A percentile compares a stretch with the other conserved stretches of the same genome.
phyloP scores from a whole-genome alignment of 208 protist genomes.

The Acanthamoeba sp. region DNA sequence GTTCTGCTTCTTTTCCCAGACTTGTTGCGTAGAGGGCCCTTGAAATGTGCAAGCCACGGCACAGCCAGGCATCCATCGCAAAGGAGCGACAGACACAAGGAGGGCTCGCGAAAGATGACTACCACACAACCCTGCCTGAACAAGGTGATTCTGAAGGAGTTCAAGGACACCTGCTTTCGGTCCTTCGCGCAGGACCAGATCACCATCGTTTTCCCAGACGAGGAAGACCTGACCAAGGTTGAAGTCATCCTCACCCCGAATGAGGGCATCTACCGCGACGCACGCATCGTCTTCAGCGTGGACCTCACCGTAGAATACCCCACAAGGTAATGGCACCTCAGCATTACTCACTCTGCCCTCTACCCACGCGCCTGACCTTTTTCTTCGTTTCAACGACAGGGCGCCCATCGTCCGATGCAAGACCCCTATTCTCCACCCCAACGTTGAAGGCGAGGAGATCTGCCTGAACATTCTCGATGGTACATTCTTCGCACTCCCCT shows the following conservation, averaged over 20 bases:
- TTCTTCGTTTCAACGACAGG: too few relatives aligned
- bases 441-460: slow-evolving; percentile 26
- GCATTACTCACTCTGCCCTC: background rate
- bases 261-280: slow-evolving; percentile 34
- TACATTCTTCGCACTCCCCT: background rate
- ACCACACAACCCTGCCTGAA: background rate
- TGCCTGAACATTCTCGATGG: slow-evolving; percentile 63
- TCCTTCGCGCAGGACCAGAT: slow-evolving; percentile 69
- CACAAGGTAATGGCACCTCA: background rate
- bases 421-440: slow-evolving; percentile 55
- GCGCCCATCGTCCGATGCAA: background rate
- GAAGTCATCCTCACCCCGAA: slow-evolving; percentile 49
- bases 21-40: too few relatives aligned
- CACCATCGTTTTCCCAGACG: slow-evolving; percentile 6
- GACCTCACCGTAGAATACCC: slow-evolving; percentile 25
- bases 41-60: too few relatives aligned
- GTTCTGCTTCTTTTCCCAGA: too few relatives aligned
- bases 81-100: background rate
- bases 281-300: slow-evolving; percentile 8
- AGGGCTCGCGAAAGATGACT: background rate
- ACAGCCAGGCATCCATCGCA: too few relatives aligned
- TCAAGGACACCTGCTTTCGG: slow-evolving; percentile 13
- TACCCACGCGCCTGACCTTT: too few relatives aligned
- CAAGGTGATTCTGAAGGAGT: slow-evolving; percentile 70
- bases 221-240: slow-evolving; percentile 49